Evolutionary conservation across 352 stramenopile species (phyloP).

Genomic region (Phytophthora europaea): DNA sequence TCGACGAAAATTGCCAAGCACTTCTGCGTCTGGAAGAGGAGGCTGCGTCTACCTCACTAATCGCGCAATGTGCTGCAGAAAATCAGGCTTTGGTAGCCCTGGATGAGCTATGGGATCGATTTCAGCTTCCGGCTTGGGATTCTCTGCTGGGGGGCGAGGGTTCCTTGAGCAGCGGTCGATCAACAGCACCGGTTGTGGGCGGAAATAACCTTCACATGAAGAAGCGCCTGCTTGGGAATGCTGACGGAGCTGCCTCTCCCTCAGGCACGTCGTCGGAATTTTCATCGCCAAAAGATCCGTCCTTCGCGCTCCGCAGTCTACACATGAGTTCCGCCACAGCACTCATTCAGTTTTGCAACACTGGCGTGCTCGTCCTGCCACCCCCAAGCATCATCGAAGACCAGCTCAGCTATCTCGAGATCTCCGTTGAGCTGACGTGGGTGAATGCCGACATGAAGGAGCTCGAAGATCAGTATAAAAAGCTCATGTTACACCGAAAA

Average conservation of each 20-base stretch:
- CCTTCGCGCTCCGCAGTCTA: slow-evolving; percentile 30
- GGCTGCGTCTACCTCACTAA: background rate
- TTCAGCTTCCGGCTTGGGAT: slow-evolving; percentile 29
- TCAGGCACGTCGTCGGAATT: background rate
- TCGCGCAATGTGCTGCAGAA: slow-evolving; percentile 7
- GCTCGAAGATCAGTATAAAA: slow-evolving; percentile 56
- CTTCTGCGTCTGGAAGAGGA: slow-evolving; percentile 7
- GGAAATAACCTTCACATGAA: slow-evolving; percentile 38
- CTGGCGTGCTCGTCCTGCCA: slow-evolving; percentile 22
- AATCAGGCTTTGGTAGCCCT: slow-evolving; percentile 27
- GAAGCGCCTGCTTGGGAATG: slow-evolving; percentile 29
- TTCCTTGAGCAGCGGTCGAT: slow-evolving; percentile 9
- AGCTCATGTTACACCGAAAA: slow-evolving; percentile 49
- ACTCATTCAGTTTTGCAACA: slow-evolving; percentile 27
- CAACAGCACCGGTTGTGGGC: slow-evolving; percentile 20
- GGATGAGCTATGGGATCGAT: slow-evolving; percentile 39
- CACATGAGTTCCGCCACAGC: slow-evolving; percentile 25
- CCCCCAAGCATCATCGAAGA: slow-evolving; percentile 10
- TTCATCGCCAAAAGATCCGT: slow-evolving; percentile 24
- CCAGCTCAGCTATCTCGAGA: slow-evolving; percentile 45
- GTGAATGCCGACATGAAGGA: slow-evolving; percentile 49
- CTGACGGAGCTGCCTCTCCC: background rate
- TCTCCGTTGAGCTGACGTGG: slow-evolving; percentile 58
- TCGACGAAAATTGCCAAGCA: slow-evolving; percentile 37
- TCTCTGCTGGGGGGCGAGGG: background rate